Conservation (phyloP, 805 yeast genomes). For the Kodamaea fukazawae region DNA sequence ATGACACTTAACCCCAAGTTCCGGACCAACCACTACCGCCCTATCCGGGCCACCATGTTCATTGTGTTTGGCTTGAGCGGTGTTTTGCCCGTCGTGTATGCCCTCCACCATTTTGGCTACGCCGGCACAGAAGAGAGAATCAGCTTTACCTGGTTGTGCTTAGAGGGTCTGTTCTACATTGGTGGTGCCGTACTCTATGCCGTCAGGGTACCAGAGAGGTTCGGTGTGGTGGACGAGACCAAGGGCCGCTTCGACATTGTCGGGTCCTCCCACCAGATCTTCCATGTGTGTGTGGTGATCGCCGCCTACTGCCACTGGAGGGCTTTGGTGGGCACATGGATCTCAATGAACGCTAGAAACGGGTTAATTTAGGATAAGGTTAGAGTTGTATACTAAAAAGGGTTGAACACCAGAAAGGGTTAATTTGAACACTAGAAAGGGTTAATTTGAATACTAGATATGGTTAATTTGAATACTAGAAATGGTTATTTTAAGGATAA, state of each 20-base stretch:
- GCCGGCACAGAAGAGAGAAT: conserved; percentile 48
- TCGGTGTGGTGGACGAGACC: conserved; percentile 26
- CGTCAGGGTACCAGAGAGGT: conserved; percentile 71
- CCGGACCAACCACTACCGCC: conserved; percentile 68
- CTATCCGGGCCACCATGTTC: conserved; percentile 75
- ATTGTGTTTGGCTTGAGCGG: conserved; percentile 80
- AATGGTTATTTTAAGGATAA: no score
- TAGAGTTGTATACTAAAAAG: no score
- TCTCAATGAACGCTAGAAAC: not conserved
- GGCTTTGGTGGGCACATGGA: conserved; percentile 40
- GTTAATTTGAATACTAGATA: no score
- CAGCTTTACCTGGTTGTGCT: conserved; percentile 57
- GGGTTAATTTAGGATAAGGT: no score
- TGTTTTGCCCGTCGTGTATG: conserved; percentile 59
- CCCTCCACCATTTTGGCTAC: conserved; percentile 48
- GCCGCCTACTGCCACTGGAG: conserved; percentile 74
- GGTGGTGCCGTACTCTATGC: conserved; percentile 81
- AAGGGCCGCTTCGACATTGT: conserved; percentile 52
- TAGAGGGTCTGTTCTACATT: conserved; percentile 75
- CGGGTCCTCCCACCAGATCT: conserved; percentile 85
- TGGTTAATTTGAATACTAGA: no score
- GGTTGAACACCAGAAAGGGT: no score
- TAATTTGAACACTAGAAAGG: no score
- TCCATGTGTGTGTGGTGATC: conserved; percentile 71
- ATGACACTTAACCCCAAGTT: conserved; percentile 66